These are phyloP conservation scores for Sanghuangporus baumii DNA, from an alignment of 1,284 basidiomycete genomes.

Conservation along the genomic window DNA sequence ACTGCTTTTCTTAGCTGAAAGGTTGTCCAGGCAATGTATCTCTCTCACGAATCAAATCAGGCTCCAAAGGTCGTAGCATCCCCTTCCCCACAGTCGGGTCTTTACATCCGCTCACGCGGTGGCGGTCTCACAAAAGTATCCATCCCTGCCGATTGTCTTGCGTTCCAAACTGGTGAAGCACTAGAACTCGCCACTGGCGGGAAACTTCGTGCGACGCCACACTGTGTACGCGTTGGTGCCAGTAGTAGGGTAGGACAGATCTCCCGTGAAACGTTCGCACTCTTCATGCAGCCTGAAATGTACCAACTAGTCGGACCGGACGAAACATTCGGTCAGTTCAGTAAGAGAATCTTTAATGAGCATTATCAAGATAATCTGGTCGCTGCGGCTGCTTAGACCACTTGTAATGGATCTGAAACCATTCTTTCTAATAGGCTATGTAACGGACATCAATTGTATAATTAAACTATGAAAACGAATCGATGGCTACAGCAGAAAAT, in stretches of 20 bases:
- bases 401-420: not conserved
- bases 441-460: not conserved
- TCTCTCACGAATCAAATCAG: slow-evolving; percentile 37
- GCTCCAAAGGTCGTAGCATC: slow-evolving; percentile 51
- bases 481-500: not conserved
- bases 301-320: slow-evolving; percentile 61
- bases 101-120: slow-evolving; percentile 85
- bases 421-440: not conserved
- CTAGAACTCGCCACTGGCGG: slow-evolving; percentile 80
- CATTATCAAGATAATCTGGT: slow-evolving; percentile 54
- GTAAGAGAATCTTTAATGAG: slow-evolving; percentile 72
- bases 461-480: not conserved
- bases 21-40: slow-evolving; percentile 73
- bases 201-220: slow-evolving; percentile 79
- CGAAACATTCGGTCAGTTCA: slow-evolving; percentile 86
- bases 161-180: slow-evolving; percentile 93
- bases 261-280: slow-evolving; percentile 81
- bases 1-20: not conserved
- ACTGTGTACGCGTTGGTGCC: slow-evolving; percentile 76
- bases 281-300: slow-evolving; percentile 91
- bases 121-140: slow-evolving; percentile 71
- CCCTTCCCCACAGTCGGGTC: slow-evolving; percentile 71
- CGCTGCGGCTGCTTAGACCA: not conserved
- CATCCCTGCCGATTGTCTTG: slow-evolving; percentile 77
- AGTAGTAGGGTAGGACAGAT: slow-evolving; percentile 39